Evolutionary conservation across 164 flowering plant species (phyloP).

Genomic region (Chimonanthus salicifolius): DNA sequence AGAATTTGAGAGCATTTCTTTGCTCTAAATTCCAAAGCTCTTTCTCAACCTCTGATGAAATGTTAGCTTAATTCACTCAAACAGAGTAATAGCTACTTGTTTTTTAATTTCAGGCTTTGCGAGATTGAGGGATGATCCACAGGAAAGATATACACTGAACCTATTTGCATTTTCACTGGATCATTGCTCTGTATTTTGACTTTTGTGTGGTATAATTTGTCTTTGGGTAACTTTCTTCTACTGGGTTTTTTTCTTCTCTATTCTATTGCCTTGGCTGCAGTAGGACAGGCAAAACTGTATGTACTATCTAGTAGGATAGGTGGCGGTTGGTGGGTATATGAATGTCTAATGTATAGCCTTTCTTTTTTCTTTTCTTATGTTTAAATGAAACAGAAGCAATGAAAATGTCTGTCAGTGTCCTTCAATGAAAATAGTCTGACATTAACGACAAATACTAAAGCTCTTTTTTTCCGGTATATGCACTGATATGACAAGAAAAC

Average conservation of each 20-base stretch:
- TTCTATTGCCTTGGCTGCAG: background rate
- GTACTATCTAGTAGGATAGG: background rate
- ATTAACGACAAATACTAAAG: background rate
- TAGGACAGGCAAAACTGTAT: background rate
- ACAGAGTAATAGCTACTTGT: no score
- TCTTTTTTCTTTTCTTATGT: background rate
- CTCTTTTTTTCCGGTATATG: background rate
- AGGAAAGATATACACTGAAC: no score
- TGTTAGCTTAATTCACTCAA: background rate
- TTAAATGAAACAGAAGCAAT: background rate
- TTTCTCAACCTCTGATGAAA: background rate
- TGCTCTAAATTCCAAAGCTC: background rate
- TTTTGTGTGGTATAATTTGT: background rate
- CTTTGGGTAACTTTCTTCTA: background rate
- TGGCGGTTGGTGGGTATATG: background rate
- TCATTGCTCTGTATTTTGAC: background rate
- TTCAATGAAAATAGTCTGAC: background rate
- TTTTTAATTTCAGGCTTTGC: no score
- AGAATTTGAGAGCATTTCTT: conserved; percentile 36
- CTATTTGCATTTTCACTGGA: no score
- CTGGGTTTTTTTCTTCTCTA: no score
- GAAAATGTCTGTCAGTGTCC: background rate
- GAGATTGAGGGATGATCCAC: no score
- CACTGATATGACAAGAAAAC: background rate
- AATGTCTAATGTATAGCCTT: background rate